These are phyloP conservation scores for Solanum dulcamara DNA, from an alignment of 257 asterid genomes.

Conservation along the genomic window DNA sequence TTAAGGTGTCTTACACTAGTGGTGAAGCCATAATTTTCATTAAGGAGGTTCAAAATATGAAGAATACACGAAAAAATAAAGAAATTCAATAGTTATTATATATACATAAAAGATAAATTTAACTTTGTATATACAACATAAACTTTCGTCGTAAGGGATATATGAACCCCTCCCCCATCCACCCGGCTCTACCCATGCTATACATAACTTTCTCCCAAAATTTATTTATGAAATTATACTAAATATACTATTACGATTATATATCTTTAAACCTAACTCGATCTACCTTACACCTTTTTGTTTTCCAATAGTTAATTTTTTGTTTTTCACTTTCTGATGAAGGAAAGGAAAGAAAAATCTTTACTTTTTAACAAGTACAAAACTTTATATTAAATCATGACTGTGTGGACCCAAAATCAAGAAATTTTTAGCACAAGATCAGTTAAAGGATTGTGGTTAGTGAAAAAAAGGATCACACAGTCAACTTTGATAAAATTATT, in stretches of 20 bases:
- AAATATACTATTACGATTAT: neutral
- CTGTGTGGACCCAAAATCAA: neutral
- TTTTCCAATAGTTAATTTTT: neutral
- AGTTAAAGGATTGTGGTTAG: slow-evolving; percentile 1
- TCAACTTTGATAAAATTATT: slow-evolving; percentile 3
- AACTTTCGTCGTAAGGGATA: neutral
- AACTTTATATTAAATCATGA: neutral
- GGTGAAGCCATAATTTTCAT: neutral
- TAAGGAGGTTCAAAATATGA: neutral
- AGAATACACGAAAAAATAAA: neutral
- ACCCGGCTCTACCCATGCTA: too few relatives aligned
- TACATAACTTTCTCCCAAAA: neutral
- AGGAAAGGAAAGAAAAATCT: neutral
- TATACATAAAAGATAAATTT: too few relatives aligned
- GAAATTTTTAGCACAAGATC: neutral
- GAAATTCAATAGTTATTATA: too few relatives aligned
- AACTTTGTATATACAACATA: too few relatives aligned
- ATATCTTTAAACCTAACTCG: neutral
- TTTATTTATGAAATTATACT: neutral
- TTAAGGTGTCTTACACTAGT: neutral
- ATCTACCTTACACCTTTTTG: neutral
- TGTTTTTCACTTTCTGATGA: neutral
- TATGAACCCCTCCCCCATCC: neutral
- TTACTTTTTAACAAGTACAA: neutral
- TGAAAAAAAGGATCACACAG: neutral